Base-by-base conservation (phyloP, 148 eudicot species). In the Rheum nobile region DNA sequence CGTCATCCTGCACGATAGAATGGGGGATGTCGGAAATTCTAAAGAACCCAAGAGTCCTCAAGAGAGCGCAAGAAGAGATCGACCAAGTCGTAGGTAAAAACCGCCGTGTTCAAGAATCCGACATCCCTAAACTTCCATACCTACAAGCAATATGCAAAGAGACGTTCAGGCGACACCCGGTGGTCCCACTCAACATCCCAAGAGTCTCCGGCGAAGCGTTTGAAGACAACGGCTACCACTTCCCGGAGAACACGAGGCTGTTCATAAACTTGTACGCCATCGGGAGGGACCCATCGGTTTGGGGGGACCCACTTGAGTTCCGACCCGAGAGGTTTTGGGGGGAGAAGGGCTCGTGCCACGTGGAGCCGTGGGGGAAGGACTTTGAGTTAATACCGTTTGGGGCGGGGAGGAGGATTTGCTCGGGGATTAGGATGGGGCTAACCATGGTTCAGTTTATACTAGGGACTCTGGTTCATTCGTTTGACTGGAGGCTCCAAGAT, bases 361-460 rank as follows among this genome's bases (percentile, higher is more conserved):
- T 75, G 2, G 83, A 83, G 6, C 76, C 81, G 0, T 41, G 67
- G 19, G 85, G 88, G 13, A 74, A 83, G 0, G 50, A 78, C 37
- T 85, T 75, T 21, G 79, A 83, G 74, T 67, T 85, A 0, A 74
- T 85, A 3, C 85, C 88, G 0, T 85, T 84, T 5, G 87, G 87
- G 4, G 63, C 85, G 0, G 87, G 87, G 8, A 73, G 87, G 24
- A 84, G 85, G 74, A 83, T 85, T 0, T 85, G 88, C 52, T 82
- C 79, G 0, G 88, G 88, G 8, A 46, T 72, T 35, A 76, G 84
- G 31, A 72, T 82, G 75, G 87, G 82, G 29, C 28, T 82, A 14
- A 71, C 61, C 69, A 21, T 82, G 75, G 79, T 79, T 4, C 80
- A 82, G 55, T 76, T 71, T 54, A 74, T 82, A 8, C 13, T 81